Conservation (phyloP, 1,284 basidiomycete species). For the Singerocomus inundabilis region DNA sequence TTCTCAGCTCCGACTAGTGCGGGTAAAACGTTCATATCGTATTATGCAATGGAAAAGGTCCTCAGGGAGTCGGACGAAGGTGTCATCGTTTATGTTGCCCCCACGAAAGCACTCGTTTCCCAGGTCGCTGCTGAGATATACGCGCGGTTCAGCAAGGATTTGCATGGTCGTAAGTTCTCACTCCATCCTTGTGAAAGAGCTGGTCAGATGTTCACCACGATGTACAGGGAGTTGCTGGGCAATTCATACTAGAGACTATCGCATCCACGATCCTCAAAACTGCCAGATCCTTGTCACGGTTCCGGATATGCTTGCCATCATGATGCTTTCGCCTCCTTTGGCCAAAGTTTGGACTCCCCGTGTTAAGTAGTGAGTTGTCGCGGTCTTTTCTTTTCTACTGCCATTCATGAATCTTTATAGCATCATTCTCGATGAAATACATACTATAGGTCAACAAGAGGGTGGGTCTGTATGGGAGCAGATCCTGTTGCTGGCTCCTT, state of each 20-base stretch:
- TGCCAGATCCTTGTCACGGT: slow-evolving; percentile 73
- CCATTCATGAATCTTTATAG: slow-evolving; percentile 31
- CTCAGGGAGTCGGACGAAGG: slow-evolving; percentile 60
- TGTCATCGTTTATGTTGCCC: slow-evolving; percentile 70
- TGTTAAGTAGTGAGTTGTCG: slow-evolving; percentile 49
- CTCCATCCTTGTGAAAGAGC: neutral
- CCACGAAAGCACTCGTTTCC: slow-evolving; percentile 68
- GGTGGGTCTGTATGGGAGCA: slow-evolving; percentile 72
- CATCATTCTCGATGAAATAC: slow-evolving; percentile 74
- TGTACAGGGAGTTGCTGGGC: slow-evolving; percentile 58
- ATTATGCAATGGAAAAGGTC: slow-evolving; percentile 71
- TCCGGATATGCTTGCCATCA: slow-evolving; percentile 64
- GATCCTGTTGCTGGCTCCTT: slow-evolving; percentile 60
- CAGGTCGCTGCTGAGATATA: slow-evolving; percentile 71
- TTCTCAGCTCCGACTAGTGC: slow-evolving; percentile 61
- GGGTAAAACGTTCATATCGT: slow-evolving; percentile 75
- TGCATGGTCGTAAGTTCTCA: slow-evolving; percentile 44
- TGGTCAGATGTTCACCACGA: neutral
- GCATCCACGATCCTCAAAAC: slow-evolving; percentile 59
- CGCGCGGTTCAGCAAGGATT: slow-evolving; percentile 61
- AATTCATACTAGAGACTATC: slow-evolving; percentile 66
- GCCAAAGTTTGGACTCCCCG: slow-evolving; percentile 60
- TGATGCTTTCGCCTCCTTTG: slow-evolving; percentile 64
- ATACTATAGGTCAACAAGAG: slow-evolving; percentile 67
- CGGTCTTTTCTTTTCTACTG: neutral